Conservation (phyloP, 2,329 filamentous ascomycete genomes). For the Aspergillus brunneoviolaceus region DNA sequence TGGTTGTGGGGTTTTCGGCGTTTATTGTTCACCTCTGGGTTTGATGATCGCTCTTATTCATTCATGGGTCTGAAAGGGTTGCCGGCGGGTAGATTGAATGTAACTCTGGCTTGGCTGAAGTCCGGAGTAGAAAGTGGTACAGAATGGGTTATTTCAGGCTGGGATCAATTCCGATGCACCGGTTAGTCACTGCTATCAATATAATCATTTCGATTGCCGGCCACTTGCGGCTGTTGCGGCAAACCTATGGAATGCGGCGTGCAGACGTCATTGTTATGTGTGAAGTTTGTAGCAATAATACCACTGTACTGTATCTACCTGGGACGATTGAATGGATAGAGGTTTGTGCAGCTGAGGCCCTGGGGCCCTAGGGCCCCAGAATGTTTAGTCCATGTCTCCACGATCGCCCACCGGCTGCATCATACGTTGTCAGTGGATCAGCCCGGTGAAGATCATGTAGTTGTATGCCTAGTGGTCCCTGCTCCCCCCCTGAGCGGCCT, state of each 20-base stretch:
- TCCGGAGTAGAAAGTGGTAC: slow-evolving; percentile 17
- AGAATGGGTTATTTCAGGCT: slow-evolving; percentile 24
- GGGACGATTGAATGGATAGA: not conserved
- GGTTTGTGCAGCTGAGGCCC: not conserved
- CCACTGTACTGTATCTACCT: not conserved
- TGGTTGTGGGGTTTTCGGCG: slow-evolving; percentile 43
- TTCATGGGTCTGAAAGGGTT: slow-evolving; percentile 29
- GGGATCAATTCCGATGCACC: slow-evolving; percentile 18
- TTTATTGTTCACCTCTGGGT: slow-evolving; percentile 36
- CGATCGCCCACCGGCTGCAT: not conserved
- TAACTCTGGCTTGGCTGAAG: slow-evolving; percentile 18
- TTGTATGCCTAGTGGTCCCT: not conserved
- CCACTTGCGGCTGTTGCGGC: slow-evolving; percentile 19
- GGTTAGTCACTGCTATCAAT: slow-evolving; percentile 25
- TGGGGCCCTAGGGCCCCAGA: not conserved
- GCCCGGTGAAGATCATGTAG: slow-evolving; percentile 8
- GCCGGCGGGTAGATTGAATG: slow-evolving; percentile 31
- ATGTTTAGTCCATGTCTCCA: not conserved
- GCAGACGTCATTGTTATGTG: not conserved
- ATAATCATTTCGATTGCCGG: slow-evolving; percentile 22
- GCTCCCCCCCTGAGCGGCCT: slow-evolving; percentile 7
- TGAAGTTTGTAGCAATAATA: too few relatives aligned
- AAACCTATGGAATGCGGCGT: slow-evolving; percentile 15
- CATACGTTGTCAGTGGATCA: slow-evolving; percentile 1
- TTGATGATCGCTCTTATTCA: slow-evolving; percentile 31